phyloP scores from a whole-genome alignment of 345 rosid genomes.

The Heritiera fomes region DNA sequence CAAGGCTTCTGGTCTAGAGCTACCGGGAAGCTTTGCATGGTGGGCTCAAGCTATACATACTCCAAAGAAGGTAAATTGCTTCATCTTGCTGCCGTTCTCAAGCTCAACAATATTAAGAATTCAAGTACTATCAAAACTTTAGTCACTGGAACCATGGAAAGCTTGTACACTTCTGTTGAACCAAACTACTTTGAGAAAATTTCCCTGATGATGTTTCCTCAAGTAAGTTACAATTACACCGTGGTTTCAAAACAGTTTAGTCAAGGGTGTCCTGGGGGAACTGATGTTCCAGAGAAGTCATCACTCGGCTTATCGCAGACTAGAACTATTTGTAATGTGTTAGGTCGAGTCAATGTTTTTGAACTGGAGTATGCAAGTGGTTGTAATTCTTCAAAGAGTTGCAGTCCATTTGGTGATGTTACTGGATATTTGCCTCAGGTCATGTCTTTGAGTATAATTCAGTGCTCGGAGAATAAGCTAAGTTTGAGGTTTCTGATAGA shows the following conservation, averaged over 20 bases:
- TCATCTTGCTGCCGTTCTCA: constrained; percentile 34
- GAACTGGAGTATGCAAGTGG: constrained; percentile 22
- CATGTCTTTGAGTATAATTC: constrained; percentile 29
- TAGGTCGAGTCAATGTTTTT: constrained; percentile 10
- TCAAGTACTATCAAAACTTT: constrained; percentile 35
- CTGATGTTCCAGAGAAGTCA: constrained; percentile 9
- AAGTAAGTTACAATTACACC: constrained; percentile 19
- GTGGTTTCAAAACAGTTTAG: constrained; percentile 17
- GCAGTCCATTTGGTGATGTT: constrained; percentile 20
- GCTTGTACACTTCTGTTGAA: constrained; percentile 23
- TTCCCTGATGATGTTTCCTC: constrained; percentile 42
- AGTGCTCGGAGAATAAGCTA: constrained; percentile 30
- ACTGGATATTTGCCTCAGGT: constrained; percentile 26
- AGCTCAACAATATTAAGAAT: constrained; percentile 33
- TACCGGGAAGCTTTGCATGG: constrained; percentile 50
- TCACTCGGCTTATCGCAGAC: constrained; percentile 6
- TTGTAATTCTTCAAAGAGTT: constrained; percentile 24
- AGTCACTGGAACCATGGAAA: constrained; percentile 45
- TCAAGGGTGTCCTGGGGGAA: constrained; percentile 19
- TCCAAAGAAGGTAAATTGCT: constrained; percentile 1
- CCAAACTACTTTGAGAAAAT: constrained; percentile 32
- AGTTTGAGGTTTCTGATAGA: constrained; percentile 23
- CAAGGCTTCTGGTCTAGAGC: constrained; percentile 52
- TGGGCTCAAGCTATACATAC: constrained; percentile 32
- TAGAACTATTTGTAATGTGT: constrained; percentile 21